Conservation (phyloP, 169 alveolate species). For the Fabrea salina region DNA sequence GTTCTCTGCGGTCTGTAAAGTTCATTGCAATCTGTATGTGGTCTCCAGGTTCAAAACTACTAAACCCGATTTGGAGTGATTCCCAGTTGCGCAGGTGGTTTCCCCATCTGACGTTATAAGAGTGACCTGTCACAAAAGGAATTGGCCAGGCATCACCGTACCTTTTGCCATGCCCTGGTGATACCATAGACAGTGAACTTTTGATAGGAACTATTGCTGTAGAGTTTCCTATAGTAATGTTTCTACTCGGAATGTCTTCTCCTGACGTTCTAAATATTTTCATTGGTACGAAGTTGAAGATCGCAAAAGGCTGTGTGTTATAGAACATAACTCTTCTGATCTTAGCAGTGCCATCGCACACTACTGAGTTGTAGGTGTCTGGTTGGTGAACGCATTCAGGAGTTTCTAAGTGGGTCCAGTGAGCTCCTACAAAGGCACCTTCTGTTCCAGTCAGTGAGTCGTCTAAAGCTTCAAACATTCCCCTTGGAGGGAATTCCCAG, state of each 20-base stretch:
- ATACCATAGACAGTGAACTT: neutral
- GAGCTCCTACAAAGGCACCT: slow-evolving; percentile 35
- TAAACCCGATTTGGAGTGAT: neutral
- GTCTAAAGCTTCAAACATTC: slow-evolving; percentile 42
- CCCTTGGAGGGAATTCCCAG: slow-evolving; percentile 40
- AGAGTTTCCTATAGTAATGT: neutral
- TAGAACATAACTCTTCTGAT: neutral
- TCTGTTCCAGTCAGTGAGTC: slow-evolving; percentile 32
- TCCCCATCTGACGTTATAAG: neutral
- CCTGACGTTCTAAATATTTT: neutral
- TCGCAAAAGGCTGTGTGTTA: neutral
- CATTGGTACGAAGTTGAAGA: neutral
- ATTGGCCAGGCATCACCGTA: neutral
- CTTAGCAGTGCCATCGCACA: neutral
- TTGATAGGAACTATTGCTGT: neutral
- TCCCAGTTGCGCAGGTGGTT: neutral
- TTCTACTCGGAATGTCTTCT: neutral
- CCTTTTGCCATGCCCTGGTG: slow-evolving; percentile 3
- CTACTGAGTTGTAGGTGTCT: neutral
- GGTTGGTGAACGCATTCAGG: slow-evolving; percentile 37
- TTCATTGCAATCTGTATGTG: neutral
- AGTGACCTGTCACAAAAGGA: slow-evolving; percentile 26
- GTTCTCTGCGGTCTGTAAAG: neutral
- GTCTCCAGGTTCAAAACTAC: neutral
- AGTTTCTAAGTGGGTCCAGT: slow-evolving; percentile 34